Percentiles rank a stretch among this genome's conserved stretches.
phyloP scores from a whole-genome alignment of 176 grass and related monocot species.

The Aegilops tauschii region DNA sequence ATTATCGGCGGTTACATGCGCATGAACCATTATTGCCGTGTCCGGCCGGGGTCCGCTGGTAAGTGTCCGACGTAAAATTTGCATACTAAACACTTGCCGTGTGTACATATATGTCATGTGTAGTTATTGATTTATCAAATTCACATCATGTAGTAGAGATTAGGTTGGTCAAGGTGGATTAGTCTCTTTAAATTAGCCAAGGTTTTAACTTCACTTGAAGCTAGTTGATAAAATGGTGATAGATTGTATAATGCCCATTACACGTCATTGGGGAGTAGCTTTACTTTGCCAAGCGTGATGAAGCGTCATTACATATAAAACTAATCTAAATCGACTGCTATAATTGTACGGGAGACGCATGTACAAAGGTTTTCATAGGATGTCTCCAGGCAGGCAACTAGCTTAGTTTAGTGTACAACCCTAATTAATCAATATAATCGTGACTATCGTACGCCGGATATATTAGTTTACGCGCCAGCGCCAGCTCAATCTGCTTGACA shows the following conservation, averaged over 20 bases:
- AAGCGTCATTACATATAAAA: conserved; percentile 33
- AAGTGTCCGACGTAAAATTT: neutral
- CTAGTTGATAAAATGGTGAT: neutral
- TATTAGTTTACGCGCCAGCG: neutral
- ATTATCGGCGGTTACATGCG: neutral
- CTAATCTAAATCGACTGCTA: conserved; percentile 30
- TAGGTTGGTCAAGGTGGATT: conserved; percentile 8
- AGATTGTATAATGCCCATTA: conserved; percentile 13
- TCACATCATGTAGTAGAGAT: conserved; percentile 27
- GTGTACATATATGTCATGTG: neutral
- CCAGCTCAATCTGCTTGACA: conserved; percentile 36
- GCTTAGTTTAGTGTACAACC: conserved; percentile 26
- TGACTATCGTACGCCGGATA: conserved; percentile 2
- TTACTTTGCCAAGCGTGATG: conserved; percentile 38
- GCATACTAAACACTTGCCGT: neutral
- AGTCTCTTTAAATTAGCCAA: conserved; percentile 18
- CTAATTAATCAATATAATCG: conserved; percentile 26
- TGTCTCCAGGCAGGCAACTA: conserved; percentile 54
- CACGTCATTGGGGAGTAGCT: conserved; percentile 33
- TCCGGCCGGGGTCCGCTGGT: neutral
- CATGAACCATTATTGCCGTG: neutral
- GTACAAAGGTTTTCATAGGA: conserved; percentile 50
- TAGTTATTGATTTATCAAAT: neutral
- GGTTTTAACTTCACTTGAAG: neutral
- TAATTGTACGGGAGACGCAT: conserved; percentile 50